Base-by-base conservation (phyloP, 345 rosid species). In the Turritis glabra region DNA sequence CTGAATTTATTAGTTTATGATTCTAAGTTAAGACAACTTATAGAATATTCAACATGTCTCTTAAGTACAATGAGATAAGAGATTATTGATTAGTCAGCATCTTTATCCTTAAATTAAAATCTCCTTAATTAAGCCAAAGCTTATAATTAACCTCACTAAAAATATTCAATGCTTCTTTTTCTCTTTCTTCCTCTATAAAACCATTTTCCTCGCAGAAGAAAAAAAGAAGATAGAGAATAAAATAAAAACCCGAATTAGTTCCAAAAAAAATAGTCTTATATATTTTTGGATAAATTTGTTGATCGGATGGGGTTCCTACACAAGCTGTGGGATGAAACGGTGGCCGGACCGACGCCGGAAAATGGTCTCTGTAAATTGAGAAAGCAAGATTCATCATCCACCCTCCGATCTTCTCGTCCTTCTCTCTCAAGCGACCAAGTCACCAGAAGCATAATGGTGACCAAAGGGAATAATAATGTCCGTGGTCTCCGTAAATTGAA, bases 321-420 rank as follows among this genome's bases (percentile, higher is more conserved):
- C 77, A 86, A 91, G 85, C 82, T 94, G 56, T 94, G 98, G 98
- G 97, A 94, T 82, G 97, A 94, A 82, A 94, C 98, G 71, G 87
- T 94, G 52, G 98, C 98, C 71, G 97, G 98, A 12, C 98, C 98
- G 4, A 32, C 86, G 47, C 98, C 97, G 19, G 97, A 88, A 9
- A 59, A 82, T 15, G 98, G 96, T 66, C 86, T 91, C 32, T 87
- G 90, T 11, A 85, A 85, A 80, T 83, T 91, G 46, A 83, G 95
- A 52, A 88, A 87, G 77, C 84, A 82, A 15, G 64, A 81, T 62
- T 89, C 97, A 3, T 80, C 83, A 72, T 47, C 87, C 53, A 78
- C 71, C 59, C 76, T 59, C 73, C 72, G 79, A 57, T 69, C 79
- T 43, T 26, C 81, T 17, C 71, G 76, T 12, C 17, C 84, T 4